Evolutionary conservation across 2,329 filamentous ascomycete species (phyloP), one percentile per base, ranked within the genome.

Genomic region (Calonectria pteridis): DNA sequence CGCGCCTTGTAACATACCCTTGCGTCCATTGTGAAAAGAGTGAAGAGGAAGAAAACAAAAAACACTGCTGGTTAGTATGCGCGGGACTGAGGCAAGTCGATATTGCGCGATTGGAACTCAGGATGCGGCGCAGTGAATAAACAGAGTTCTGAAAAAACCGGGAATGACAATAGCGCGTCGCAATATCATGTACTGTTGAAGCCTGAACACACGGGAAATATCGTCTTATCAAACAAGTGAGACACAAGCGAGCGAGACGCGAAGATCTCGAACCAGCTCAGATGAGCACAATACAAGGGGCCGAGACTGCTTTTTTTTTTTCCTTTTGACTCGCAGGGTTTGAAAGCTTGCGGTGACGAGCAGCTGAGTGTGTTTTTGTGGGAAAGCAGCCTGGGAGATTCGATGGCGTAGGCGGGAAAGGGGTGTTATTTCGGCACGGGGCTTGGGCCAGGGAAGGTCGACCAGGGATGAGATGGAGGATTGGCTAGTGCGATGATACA

Each of bases 1-100:
- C 29, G 71, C 70, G 76, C 33, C 53, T 33, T 13, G 29, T 40
- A 75, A 83, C 83, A 73, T 79, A 84, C 83, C 78, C 82, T 81
- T 67, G 83, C 82, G 77, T 84, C 83, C 83, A 84, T 84, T 55
- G 58, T 80, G n/a, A 71, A 74, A 73, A 74, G 71, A 71, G 72
- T 62, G 71, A 73, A 62, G 4, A 10, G n/a, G n/a, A 40, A 40
- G 33, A 62, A 58, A 62, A 62, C 55, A 62, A 40, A 62, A 59
- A 40, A 62, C 55, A 62, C 73, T 73, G 70, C n/a, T 64, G 75
- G 67, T 50, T 71, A 70, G 58, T 49, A n/a, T 64, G 43, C 73
- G 71, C 40, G 49, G 75, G 72, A 62, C 51, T 77, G 73, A 67
- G 67, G 59, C 74, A 28, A 66, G 63, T 75, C 73, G 72, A 72